Conservation (phyloP, 345 rosid species). For the Sisymbrium altissimum region DNA sequence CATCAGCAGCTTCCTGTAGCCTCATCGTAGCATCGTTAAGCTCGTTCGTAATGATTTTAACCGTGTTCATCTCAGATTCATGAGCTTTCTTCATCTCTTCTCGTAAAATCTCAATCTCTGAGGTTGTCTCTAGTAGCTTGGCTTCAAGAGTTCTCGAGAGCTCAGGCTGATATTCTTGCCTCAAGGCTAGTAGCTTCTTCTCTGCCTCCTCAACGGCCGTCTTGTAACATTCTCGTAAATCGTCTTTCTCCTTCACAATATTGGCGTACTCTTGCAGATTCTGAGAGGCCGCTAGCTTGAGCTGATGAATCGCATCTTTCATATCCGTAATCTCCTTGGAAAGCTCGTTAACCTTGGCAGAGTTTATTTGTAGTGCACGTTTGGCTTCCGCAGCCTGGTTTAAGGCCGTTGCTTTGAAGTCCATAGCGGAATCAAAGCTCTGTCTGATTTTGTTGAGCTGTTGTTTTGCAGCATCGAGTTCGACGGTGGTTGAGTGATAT, state of each 20-base stretch:
- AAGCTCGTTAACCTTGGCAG: slow-evolving; percentile 48
- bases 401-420: slow-evolving; percentile 51
- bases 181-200: slow-evolving; percentile 38
- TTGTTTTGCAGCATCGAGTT: slow-evolving; percentile 66
- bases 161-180: slow-evolving; percentile 53
- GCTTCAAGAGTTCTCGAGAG: slow-evolving; percentile 45
- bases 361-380: slow-evolving; percentile 38
- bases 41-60: slow-evolving; percentile 53
- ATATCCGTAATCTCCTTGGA: slow-evolving; percentile 56
- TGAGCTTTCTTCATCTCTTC: slow-evolving; percentile 66
- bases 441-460: slow-evolving; percentile 64
- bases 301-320: slow-evolving; percentile 53
- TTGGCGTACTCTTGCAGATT: slow-evolving; percentile 42
- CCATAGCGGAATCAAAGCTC: slow-evolving; percentile 71
- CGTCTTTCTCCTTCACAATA: slow-evolving; percentile 47
- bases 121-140: slow-evolving; percentile 48
- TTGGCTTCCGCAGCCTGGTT: slow-evolving; percentile 73
- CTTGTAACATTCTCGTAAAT: slow-evolving; percentile 37
- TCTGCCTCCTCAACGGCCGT: slow-evolving; percentile 48
- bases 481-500: slow-evolving; percentile 42
- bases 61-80: slow-evolving; percentile 42
- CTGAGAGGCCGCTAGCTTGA: slow-evolving; percentile 49
- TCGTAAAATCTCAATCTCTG: slow-evolving; percentile 58
- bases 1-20: slow-evolving; percentile 59
- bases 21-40: slow-evolving; percentile 63